Conservation (phyloP, 1,139 yeast species). For the Hyphopichia buzzinii region DNA sequence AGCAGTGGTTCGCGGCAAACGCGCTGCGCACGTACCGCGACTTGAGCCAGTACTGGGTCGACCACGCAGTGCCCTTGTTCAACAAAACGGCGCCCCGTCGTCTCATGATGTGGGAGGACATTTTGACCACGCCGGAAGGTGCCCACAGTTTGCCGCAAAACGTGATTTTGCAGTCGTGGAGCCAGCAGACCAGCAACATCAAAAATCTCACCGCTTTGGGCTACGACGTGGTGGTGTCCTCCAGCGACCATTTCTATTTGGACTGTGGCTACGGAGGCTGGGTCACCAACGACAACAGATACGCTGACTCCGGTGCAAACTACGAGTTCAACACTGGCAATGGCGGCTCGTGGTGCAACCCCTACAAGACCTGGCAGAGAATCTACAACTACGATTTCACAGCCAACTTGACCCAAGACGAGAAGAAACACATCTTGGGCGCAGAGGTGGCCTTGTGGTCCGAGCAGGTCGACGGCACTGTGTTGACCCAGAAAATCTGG, state of each 20-base stretch:
- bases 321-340: conserved; percentile 26
- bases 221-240: conserved; percentile 44
- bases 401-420: conserved; percentile 30
- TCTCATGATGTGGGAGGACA: conserved; percentile 50
- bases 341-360: conserved; percentile 52
- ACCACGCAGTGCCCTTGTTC: conserved; percentile 36
- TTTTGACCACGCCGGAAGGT: conserved; percentile 23
- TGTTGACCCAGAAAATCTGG: conserved; percentile 44
- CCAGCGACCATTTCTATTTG: conserved; percentile 35
- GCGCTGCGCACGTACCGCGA: conserved; percentile 25
- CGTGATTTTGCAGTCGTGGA: conserved; percentile 45
- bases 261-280: conserved; percentile 50
- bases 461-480: conserved; percentile 40
- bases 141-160: conserved; percentile 28
- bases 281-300: conserved; percentile 38
- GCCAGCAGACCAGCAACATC: conserved; percentile 21
- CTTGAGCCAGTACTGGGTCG: conserved; percentile 40
- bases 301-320: conserved; percentile 25
- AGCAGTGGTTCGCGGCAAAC: conserved; percentile 30
- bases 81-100: conserved; percentile 18
- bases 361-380: conserved; percentile 50
- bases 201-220: conserved; percentile 34
- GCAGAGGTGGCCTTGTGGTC: conserved; percentile 49
- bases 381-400: conserved; percentile 41
- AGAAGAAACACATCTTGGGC: conserved; percentile 37